Base-by-base conservation (phyloP, 1,139 yeast genomes). In the Sugiyamaella paludigena region DNA sequence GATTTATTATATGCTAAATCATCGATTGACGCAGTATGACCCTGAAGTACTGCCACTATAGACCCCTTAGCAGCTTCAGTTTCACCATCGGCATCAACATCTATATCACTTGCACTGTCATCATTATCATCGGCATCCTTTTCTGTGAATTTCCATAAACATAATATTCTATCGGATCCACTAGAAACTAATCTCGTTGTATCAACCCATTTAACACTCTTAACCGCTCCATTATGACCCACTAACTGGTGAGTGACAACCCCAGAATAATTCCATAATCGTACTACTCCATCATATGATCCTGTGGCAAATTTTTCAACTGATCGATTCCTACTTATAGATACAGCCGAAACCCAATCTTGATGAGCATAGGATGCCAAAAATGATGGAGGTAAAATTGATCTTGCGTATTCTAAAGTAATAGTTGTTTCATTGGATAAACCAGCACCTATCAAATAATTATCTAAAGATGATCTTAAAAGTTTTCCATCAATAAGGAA, bases 301-400 rank as follows among this genome's bases (percentile, higher is more conserved):
- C 98, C 98, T 9, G 95, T 82, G 47, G 89, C 75, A 48, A 91
- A 86, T 43, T 50, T 49, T 19, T 16, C 58, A 60, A 53, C 72
- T 2, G 36, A 10, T 31, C 48, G 47, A 19, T 50, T 44, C 40
- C 49, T 41, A 35, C 38, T 50, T 12, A 82, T 69, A 62, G 81
- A 81, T 40, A 91, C 77, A 1, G 95, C 78, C 8, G 96, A 86
- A 31, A 94, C 81, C 99, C 99, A 92, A 69, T 92, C 99, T 57
- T 91, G 96, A 63, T 91, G 91, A 61, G 84, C 80, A 69, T 84
- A 92, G 43, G 96, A 84, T 9, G 95, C 89, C 56, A 89, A 74
- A 64, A 81, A 91, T 36, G 92, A 83, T 11, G 99, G 99, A 16
- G 98, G 98, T 51, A 91, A 77, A 39, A 91, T 87, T 0, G 96